Base-by-base conservation (phyloP, 225 moss, liverwort and hornwort species). In the Physcomitrellopsis africana region DNA sequence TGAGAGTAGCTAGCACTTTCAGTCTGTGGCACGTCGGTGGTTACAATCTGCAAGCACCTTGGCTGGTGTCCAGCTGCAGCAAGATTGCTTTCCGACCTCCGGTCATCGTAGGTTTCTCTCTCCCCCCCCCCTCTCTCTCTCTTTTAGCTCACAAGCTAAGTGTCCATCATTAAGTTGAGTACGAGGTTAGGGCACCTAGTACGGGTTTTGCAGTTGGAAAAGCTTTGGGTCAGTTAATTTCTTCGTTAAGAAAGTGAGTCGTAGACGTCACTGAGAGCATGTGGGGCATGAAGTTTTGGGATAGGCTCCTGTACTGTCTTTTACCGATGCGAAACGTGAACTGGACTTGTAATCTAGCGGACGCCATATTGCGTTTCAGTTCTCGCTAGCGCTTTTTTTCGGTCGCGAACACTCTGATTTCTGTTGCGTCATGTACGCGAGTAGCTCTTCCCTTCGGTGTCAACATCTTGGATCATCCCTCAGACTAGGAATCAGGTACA, bases 211-310 rank as follows among this genome's bases (percentile, higher is more conserved):
- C 54, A 60, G 70, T 17, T 37, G 72, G 45, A 32, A 11, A 62
- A 54, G 74, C 64, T 44, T 37, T 37, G 5, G 32, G 76, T 41
- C 13, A 13, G 43, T 24, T n/a, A 62, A 56, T 37, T 37, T 37
- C 68, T 67, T 71, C 70, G 66, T 79, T 61, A 69, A 69, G 69
- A 76, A 69, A 63, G 77, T 59, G 72, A 76, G 80, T 64, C 80
- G 73, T 73, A 76, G 83, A 83, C 68, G 83, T 64, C 64, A 72
- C 68, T 83, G 83, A 76, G 72, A 72, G 73, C 56, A 29, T 14
- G 19, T 48, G 74, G 78, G 72, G n/a, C 45, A 0, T 37, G 32
- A 37, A 37, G 63, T 8, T 49, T 51, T 14, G 51, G 45, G 19
- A 63, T 48, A 19, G 45, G 24, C n/a, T 18, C 10, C 10, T 22